Conservation (phyloP, 495 filamentous ascomycete genomes). For the Annulohypoxylon stygium region DNA sequence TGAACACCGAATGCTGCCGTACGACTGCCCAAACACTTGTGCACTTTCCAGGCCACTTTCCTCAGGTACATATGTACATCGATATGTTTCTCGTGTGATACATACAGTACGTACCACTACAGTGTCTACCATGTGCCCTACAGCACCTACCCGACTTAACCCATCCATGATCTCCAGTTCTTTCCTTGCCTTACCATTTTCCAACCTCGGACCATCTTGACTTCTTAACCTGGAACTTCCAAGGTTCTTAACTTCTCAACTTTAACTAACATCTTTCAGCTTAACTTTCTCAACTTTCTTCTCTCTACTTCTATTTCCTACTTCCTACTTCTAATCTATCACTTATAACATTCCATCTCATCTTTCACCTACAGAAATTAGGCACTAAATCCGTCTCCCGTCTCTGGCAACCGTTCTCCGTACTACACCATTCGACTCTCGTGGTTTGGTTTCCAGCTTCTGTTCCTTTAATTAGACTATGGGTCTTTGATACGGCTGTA, state of each 20-base stretch:
- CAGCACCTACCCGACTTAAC: constrained; percentile 17
- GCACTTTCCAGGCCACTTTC: background rate
- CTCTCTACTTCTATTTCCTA: background rate
- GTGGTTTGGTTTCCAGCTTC: background rate
- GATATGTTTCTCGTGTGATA: background rate
- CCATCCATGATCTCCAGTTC: background rate
- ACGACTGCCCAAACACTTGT: constrained; percentile 12
- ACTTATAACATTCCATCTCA: constrained; percentile 1
- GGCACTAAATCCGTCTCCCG: constrained; percentile 1
- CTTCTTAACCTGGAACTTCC: constrained; percentile 3
- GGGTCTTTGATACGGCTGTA: constrained; percentile 33
- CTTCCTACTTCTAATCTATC: background rate
- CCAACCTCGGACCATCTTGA: constrained; percentile 9
- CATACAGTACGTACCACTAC: too few relatives aligned
- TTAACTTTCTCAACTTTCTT: background rate
- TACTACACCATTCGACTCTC: background rate
- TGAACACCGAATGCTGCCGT: constrained; percentile 28
- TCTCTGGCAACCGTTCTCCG: background rate
- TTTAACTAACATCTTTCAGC: background rate
- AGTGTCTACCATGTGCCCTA: background rate
- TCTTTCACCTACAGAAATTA: constrained; percentile 8
- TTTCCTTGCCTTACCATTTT: background rate
- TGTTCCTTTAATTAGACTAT: constrained; percentile 16
- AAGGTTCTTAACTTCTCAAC: constrained; percentile 4
- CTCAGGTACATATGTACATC: background rate